phyloP scores from a whole-genome alignment of 1,284 basidiomycete genomes.

The Microbotryum violaceum region DNA sequence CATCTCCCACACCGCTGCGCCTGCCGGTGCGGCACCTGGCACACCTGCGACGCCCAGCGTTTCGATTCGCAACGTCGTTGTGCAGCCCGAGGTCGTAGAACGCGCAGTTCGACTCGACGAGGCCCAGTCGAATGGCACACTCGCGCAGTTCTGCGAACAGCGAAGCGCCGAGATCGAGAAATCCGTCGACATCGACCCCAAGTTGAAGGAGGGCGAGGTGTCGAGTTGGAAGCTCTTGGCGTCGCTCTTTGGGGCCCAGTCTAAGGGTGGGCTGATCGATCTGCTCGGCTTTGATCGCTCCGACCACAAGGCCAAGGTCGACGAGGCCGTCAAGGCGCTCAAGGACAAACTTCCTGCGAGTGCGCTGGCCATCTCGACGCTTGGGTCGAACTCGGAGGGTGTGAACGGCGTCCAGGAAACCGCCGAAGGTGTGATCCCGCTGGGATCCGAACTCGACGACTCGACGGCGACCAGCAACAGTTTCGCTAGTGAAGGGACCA shows the following conservation, averaged over 20 bases:
- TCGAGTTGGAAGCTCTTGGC: slow-evolving; percentile 71
- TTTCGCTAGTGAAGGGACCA: slow-evolving; percentile 56
- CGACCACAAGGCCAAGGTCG: slow-evolving; percentile 70
- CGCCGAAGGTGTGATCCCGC: slow-evolving; percentile 43
- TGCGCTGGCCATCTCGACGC: slow-evolving; percentile 35
- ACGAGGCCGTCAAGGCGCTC: slow-evolving; percentile 69
- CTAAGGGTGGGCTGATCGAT: slow-evolving; percentile 73
- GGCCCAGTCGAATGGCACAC: slow-evolving; percentile 56
- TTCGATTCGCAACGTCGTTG: slow-evolving; percentile 59
- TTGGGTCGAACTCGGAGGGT: slow-evolving; percentile 16
- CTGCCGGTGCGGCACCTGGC: slow-evolving; percentile 53
- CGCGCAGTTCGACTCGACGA: slow-evolving; percentile 65
- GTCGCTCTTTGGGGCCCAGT: slow-evolving; percentile 77
- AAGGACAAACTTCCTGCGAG: slow-evolving; percentile 44
- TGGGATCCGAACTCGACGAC: slow-evolving; percentile 26
- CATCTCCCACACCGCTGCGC: slow-evolving; percentile 48
- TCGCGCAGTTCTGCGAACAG: slow-evolving; percentile 61
- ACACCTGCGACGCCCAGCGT: slow-evolving; percentile 46
- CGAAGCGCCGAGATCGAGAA: slow-evolving; percentile 46
- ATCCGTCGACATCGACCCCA: slow-evolving; percentile 37
- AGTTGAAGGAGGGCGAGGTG: slow-evolving; percentile 36
- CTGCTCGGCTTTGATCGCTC: slow-evolving; percentile 88
- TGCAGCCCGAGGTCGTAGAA: slow-evolving; percentile 67
- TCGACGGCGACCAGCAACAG: slow-evolving; percentile 49
- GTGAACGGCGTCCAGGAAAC: slow-evolving; percentile 31